phyloP scores from a whole-genome alignment of 805 yeast genomes.

The Myxozyma monticola region DNA sequence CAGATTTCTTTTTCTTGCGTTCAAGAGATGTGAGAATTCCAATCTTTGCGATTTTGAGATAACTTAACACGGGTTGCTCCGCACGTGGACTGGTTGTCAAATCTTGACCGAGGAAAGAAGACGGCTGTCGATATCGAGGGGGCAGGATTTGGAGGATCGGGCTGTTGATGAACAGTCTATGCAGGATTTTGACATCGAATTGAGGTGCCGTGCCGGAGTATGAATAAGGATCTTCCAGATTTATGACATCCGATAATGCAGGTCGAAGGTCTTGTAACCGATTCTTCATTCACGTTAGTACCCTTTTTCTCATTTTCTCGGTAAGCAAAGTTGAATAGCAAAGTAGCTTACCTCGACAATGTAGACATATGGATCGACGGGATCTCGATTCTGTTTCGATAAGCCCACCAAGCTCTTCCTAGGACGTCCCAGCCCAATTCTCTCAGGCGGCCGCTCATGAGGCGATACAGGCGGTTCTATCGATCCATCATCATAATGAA shows the following conservation, averaged over 20 bases:
- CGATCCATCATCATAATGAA: constrained; percentile 48
- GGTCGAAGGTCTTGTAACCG: constrained; percentile 41
- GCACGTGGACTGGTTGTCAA: not conserved
- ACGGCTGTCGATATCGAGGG: constrained; percentile 38
- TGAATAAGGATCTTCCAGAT: constrained; percentile 36
- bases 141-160: constrained; percentile 41
- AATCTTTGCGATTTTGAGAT: constrained; percentile 42
- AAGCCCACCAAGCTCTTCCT: constrained; percentile 42
- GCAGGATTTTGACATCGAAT: constrained; percentile 33
- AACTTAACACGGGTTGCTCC: not conserved
- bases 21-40: constrained; percentile 43
- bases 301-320: too few relatives aligned
- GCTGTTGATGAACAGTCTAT: constrained; percentile 36
- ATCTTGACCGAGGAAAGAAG: not conserved
- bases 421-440: constrained; percentile 26
- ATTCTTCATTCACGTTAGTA: constrained; percentile 13
- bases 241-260: constrained; percentile 31
- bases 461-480: constrained; percentile 31
- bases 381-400: constrained; percentile 33
- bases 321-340: not conserved
- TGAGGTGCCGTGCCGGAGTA: constrained; percentile 31
- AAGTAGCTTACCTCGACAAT: constrained; percentile 32
- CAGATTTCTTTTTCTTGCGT: constrained; percentile 35
- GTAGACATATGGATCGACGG: constrained; percentile 42
- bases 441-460: too few relatives aligned